Evolutionary conservation across 108 stramenopile species (phyloP).

Genomic region (Thalassiosira profunda): DNA sequence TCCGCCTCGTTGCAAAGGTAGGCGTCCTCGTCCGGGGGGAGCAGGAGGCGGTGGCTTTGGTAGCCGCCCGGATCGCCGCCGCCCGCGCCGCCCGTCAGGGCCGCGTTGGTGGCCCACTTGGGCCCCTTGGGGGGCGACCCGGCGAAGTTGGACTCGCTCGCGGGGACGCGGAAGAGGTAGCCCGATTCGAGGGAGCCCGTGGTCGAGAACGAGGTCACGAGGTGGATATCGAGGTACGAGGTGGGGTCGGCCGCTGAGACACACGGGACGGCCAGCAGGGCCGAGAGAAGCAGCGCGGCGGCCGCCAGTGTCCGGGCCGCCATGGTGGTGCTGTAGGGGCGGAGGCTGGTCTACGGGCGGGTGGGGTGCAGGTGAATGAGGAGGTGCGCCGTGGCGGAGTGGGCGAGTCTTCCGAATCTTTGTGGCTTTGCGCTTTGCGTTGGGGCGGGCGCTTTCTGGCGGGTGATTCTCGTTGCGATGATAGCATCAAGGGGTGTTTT

Average conservation of each 20-base stretch:
- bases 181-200: constrained; percentile 2
- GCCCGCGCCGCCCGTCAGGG: constrained; percentile 2
- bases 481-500: too few relatives aligned
- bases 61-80: background rate
- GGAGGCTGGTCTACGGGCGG: too few relatives aligned
- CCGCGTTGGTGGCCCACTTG: background rate
- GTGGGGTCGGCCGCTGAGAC: constrained; percentile 14
- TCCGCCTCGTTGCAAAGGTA: constrained; percentile 57
- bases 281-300: too few relatives aligned
- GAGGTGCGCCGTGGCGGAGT: too few relatives aligned
- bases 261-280: too few relatives aligned
- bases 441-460: too few relatives aligned
- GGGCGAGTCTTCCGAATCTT: background rate
- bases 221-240: constrained; percentile 28
- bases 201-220: background rate
- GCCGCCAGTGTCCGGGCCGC: too few relatives aligned
- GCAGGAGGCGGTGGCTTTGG: constrained; percentile 16
- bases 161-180: constrained; percentile 30
- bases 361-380: too few relatives aligned
- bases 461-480: too few relatives aligned
- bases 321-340: too few relatives aligned
- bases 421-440: too few relatives aligned
- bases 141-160: constrained; percentile 19
- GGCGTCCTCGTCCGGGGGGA: constrained; percentile 43
- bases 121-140: constrained; percentile 18